Evolutionary conservation across 2,329 filamentous ascomycete species (phyloP).

Genomic region (Hawksworthiomyces lignivorus): DNA sequence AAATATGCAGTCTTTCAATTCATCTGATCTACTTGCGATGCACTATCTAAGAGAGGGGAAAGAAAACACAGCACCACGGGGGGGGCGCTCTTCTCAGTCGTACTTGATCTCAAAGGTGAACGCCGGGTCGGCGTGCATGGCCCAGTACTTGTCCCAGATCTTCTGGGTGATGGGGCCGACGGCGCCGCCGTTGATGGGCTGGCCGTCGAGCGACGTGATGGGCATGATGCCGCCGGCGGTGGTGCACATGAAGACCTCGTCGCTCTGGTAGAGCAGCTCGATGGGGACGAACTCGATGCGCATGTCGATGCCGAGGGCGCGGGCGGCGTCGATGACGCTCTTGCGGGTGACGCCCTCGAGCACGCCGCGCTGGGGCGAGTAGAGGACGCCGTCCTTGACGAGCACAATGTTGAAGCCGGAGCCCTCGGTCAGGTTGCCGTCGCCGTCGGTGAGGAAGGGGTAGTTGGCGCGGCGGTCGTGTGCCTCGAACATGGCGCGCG

Average conservation of each 20-base stretch:
- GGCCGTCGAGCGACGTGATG: slow-evolving; percentile 37
- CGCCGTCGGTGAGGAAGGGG: slow-evolving; percentile 43
- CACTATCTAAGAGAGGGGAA: too few species aligned
- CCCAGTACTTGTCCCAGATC: slow-evolving; percentile 46
- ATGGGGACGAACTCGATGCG: slow-evolving; percentile 34
- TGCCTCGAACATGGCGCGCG: slow-evolving; percentile 35
- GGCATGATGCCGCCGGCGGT: slow-evolving; percentile 48
- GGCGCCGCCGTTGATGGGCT: slow-evolving; percentile 31
- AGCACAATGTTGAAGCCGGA: slow-evolving; percentile 33
- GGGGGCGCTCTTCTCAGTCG: too few species aligned
- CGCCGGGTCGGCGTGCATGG: slow-evolving; percentile 33
- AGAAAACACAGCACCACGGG: too few species aligned
- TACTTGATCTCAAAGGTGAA: slow-evolving; percentile 29
- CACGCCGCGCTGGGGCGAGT: slow-evolving; percentile 39
- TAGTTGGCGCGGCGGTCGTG: slow-evolving; percentile 37
- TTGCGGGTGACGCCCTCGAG: slow-evolving; percentile 40
- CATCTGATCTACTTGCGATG: too few species aligned
- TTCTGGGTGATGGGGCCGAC: slow-evolving; percentile 36
- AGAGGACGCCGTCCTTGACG: slow-evolving; percentile 35
- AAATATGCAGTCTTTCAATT: too few species aligned
- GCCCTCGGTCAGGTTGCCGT: slow-evolving; percentile 41
- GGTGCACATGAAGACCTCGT: slow-evolving; percentile 46
- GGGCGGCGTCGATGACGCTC: slow-evolving; percentile 38
- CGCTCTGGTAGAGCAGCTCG: slow-evolving; percentile 30
- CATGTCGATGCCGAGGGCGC: slow-evolving; percentile 24